Evolutionary conservation across 495 filamentous ascomycete species (phyloP).

Genomic region (Hypoxylon lenormandii): DNA sequence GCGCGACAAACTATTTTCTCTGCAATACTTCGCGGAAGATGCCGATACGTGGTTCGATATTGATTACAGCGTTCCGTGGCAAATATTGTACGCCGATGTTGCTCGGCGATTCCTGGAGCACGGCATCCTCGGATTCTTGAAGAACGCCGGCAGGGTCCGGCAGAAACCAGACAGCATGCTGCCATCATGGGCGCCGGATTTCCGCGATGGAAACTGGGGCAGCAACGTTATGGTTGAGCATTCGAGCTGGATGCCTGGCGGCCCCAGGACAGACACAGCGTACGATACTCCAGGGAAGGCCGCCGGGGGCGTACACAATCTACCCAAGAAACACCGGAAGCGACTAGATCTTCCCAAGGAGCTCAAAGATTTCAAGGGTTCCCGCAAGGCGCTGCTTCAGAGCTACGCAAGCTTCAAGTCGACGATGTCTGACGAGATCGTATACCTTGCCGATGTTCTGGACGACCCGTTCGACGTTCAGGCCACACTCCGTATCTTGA

Average conservation of each 20-base stretch:
- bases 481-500: constrained; percentile 11
- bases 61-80: constrained; percentile 34
- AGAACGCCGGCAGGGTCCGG: constrained; percentile 23
- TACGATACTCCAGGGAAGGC: constrained; percentile 12
- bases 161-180: constrained; percentile 14
- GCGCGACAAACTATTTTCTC: constrained; percentile 24
- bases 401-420: constrained; percentile 31
- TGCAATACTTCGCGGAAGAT: constrained; percentile 25
- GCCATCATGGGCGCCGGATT: constrained; percentile 35
- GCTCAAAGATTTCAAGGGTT: constrained; percentile 21
- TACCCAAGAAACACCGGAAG: constrained; percentile 24
- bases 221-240: constrained; percentile 8
- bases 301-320: constrained; percentile 12
- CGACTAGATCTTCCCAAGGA: constrained; percentile 19
- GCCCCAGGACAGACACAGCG: not conserved
- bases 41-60: constrained; percentile 32
- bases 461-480: constrained; percentile 18
- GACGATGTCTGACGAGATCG: constrained; percentile 35
- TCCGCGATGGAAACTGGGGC: constrained; percentile 18
- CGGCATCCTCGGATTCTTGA: constrained; percentile 28
- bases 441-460: constrained; percentile 23
- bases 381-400: constrained; percentile 27
- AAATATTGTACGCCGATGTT: constrained; percentile 37
- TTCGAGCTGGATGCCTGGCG: constrained; percentile 16
- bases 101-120: constrained; percentile 27